phyloP scores from a whole-genome alignment of 176 grass and related monocot species.

The Thinopyrum elongatum region DNA sequence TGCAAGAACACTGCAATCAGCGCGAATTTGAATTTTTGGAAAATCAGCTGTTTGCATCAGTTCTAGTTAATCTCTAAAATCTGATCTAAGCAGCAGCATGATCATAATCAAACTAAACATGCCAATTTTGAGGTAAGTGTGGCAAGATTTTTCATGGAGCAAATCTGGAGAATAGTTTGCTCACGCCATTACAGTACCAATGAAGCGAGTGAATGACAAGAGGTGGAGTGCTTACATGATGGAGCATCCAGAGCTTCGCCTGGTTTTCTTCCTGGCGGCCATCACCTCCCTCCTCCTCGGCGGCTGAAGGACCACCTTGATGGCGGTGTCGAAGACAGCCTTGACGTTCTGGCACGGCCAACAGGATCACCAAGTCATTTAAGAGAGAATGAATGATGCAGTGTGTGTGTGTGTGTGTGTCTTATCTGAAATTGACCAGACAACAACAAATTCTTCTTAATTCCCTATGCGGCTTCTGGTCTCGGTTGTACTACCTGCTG shows the following conservation, averaged over 20 bases:
- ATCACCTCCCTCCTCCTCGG: slow-evolving; percentile 63
- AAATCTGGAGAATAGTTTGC: background rate
- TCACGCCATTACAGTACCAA: background rate
- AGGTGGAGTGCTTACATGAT: slow-evolving; percentile 50
- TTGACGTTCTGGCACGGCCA: slow-evolving; percentile 71
- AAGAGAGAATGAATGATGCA: too few relatives aligned
- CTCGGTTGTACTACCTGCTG: slow-evolving; percentile 47
- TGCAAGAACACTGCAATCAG: background rate
- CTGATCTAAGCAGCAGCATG: background rate
- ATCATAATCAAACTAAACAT: background rate
- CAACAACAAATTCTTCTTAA: background rate
- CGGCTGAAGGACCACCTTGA: slow-evolving; percentile 96
- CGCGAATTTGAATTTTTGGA: too few relatives aligned
- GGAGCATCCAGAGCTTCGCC: slow-evolving; percentile 61
- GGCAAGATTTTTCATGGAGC: background rate
- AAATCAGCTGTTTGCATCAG: background rate
- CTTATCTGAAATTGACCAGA: background rate
- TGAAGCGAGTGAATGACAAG: background rate
- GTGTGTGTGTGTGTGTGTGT: too few relatives aligned
- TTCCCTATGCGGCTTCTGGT: too few relatives aligned
- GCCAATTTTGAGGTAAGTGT: background rate
- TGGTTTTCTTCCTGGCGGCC: slow-evolving; percentile 59
- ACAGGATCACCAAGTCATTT: background rate
- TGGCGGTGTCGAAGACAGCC: slow-evolving; percentile 84
- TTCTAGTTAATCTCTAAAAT: background rate